phyloP scores from a whole-genome alignment of 805 yeast genomes.

The Tanozyma kutaoensis region DNA sequence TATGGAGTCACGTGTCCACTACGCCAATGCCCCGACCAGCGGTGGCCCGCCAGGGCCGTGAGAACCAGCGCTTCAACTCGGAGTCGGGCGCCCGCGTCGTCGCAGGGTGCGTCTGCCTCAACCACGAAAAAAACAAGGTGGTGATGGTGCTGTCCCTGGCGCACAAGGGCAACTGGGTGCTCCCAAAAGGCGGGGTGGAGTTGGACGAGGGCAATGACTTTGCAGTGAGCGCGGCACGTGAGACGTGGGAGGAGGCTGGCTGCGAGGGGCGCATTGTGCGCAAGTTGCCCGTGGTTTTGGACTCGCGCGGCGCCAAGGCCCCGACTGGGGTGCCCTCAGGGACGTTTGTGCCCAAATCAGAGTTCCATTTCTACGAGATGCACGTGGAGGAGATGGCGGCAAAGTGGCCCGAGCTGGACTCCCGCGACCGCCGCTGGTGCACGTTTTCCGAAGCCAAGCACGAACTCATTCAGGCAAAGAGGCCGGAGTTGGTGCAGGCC shows the following conservation, averaged over 20 bases:
- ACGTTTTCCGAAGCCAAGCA: slow-evolving; percentile 51
- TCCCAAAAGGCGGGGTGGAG: slow-evolving; percentile 96
- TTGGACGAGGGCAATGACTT: slow-evolving; percentile 50
- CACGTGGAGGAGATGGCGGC: slow-evolving; percentile 37
- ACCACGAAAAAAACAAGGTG: slow-evolving; percentile 42
- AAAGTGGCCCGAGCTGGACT: slow-evolving; percentile 63
- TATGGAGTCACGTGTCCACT: no score
- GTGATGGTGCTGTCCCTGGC: slow-evolving; percentile 70
- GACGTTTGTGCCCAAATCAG: slow-evolving; percentile 52
- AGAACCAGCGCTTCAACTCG: slow-evolving; percentile 43
- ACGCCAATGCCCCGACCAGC: no score
- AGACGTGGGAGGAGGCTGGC: slow-evolving; percentile 98
- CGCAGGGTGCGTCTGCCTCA: slow-evolving; percentile 81
- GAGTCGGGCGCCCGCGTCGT: slow-evolving; percentile 71
- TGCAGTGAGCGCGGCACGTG: slow-evolving; percentile 55
- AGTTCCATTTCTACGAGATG: slow-evolving; percentile 82
- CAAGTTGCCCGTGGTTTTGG: slow-evolving; percentile 55
- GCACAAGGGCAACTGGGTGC: slow-evolving; percentile 61
- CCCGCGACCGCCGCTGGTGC: slow-evolving; percentile 67
- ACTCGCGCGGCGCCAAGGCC: slow-evolving; percentile 28
- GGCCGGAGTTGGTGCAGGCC: slow-evolving; percentile 60
- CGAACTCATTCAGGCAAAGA: slow-evolving; percentile 39
- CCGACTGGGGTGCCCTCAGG: slow-evolving; percentile 9
- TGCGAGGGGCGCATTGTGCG: slow-evolving; percentile 49
- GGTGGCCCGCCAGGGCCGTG: slow-evolving; percentile 36